Conservation (phyloP, 345 rosid species). For the Salix dunnii region DNA sequence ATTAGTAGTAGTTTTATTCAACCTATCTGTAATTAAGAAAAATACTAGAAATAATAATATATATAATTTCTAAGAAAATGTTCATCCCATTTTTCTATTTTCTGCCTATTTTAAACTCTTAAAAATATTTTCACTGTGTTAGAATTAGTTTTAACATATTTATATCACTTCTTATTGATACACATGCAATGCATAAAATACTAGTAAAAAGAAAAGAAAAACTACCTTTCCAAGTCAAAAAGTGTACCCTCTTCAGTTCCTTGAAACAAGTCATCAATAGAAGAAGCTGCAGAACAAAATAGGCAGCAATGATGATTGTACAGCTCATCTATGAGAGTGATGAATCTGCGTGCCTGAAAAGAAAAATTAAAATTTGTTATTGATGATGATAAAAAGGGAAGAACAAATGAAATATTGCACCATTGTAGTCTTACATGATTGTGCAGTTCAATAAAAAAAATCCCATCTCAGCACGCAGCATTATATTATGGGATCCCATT, state of each 20-base stretch:
- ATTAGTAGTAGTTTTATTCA: no score
- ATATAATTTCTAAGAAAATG: no score
- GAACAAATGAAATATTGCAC: neutral
- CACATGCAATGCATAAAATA: neutral
- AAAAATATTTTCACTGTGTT: no score
- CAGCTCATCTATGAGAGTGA: conserved; percentile 86
- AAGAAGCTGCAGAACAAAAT: conserved; percentile 60
- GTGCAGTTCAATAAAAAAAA: neutral
- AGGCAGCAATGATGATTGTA: conserved; percentile 90
- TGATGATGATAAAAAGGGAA: neutral
- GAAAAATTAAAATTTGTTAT: neutral
- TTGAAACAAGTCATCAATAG: conserved; percentile 86
- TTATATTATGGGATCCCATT: neutral
- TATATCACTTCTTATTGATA: no score
- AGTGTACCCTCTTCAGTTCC: conserved; percentile 94
- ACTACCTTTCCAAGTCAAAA: conserved; percentile 80
- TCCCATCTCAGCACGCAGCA: neutral
- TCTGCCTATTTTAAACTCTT: no score
- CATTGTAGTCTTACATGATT: neutral
- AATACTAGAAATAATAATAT: no score
- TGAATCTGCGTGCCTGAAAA: conserved; percentile 89
- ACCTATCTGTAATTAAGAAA: no score
- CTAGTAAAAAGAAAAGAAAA: neutral
- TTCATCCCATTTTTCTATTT: no score
- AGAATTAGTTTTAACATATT: no score